These are phyloP conservation scores for Fusarium sp. DNA, from an alignment of 2,329 filamentous ascomycete species.

Conservation along the genomic window DNA sequence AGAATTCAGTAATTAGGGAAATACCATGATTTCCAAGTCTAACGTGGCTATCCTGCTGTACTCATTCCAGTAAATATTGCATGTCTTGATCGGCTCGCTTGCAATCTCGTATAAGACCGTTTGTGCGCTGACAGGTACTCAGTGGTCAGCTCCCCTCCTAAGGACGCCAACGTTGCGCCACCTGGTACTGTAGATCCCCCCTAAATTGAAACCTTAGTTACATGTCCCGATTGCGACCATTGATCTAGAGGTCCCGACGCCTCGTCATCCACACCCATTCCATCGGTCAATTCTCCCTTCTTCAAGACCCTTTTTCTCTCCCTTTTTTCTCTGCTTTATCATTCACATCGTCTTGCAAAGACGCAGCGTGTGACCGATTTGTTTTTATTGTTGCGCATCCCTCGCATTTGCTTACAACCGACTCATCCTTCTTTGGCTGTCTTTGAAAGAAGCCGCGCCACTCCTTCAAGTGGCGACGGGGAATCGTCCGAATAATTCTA, in stretches of 20 bases:
- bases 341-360: constrained; percentile 28
- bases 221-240: constrained; percentile 9
- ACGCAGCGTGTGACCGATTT: constrained; percentile 25
- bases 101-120: not conserved
- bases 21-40: not conserved
- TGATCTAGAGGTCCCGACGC: constrained; percentile 15
- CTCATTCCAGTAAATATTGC: constrained; percentile 8
- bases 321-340: constrained; percentile 22
- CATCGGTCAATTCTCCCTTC: constrained; percentile 31
- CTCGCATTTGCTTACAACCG: constrained; percentile 10
- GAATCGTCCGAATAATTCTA: constrained; percentile 4
- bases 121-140: not conserved
- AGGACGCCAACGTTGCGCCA: constrained; percentile 21
- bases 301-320: constrained; percentile 23
- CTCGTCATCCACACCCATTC: constrained; percentile 39
- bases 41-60: not conserved
- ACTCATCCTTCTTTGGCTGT: constrained; percentile 42
- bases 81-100: constrained; percentile 11
- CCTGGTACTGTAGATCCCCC: constrained; percentile 26
- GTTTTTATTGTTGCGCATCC: constrained; percentile 6
- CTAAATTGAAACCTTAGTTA: constrained; percentile 35
- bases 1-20: not conserved
- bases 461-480: constrained; percentile 45
- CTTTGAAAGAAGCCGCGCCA: constrained; percentile 55
- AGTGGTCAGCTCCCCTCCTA: constrained; percentile 12